Percentiles rank a stretch among this genome's conserved stretches.
Evolutionary conservation across 768 basidiomycete species (phyloP).

Genomic region (Naganishia randhawae): DNA sequence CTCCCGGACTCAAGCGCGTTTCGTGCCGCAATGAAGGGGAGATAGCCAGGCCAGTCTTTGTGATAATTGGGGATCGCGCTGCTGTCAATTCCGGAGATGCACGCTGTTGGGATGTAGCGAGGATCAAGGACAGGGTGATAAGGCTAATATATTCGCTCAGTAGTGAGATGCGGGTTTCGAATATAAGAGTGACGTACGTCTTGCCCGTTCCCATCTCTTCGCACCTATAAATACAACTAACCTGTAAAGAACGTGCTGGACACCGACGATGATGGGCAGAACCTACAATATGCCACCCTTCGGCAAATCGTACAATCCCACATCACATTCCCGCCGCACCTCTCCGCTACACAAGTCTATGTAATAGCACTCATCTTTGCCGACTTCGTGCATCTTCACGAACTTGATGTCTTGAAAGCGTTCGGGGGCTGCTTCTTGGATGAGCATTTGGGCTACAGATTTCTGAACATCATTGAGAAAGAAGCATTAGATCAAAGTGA

Average conservation of each 20-base stretch:
- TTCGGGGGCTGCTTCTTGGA: neutral
- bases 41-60: neutral
- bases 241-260: neutral
- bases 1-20: neutral
- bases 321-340: constrained; percentile 33
- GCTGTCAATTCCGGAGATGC: constrained; percentile 30
- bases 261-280: neutral
- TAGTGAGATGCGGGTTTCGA: neutral
- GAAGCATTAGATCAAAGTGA: neutral
- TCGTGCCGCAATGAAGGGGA: neutral
- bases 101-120: constrained; percentile 38
- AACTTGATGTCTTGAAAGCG: constrained; percentile 33
- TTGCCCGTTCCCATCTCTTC: constrained; percentile 53
- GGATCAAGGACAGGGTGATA: constrained; percentile 46
- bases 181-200: constrained; percentile 25
- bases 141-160: constrained; percentile 7
- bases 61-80: constrained; percentile 32
- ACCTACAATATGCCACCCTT: constrained; percentile 44
- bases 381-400: constrained; percentile 35
- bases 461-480: neutral
- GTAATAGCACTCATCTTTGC: constrained; percentile 33
- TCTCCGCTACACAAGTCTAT: constrained; percentile 38
- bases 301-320: constrained; percentile 42
- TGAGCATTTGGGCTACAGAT: constrained; percentile 18
- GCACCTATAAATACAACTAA: constrained; percentile 33